These are phyloP conservation scores for Tetrapisispora namnaoensis DNA, from an alignment of 805 yeast genomes.

Conservation along the genomic window DNA sequence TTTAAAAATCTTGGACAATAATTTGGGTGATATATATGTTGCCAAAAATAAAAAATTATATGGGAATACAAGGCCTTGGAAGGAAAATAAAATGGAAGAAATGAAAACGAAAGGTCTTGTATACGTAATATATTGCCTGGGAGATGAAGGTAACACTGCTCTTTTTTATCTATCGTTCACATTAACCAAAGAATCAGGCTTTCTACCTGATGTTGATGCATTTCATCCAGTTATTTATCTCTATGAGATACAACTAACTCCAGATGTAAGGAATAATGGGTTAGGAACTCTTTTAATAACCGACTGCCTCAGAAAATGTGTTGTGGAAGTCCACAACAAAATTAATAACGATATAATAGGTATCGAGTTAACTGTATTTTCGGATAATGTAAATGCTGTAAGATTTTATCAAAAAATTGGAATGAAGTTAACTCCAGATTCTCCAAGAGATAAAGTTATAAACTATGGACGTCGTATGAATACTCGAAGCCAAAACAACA, in stretches of 20 bases:
- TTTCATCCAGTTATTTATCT: conserved; percentile 17
- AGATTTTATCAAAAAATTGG: conserved; percentile 15
- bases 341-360: conserved; percentile 8
- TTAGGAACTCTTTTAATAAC: conserved; percentile 15
- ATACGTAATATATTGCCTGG: conserved; percentile 18
- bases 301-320: not conserved
- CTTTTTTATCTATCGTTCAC: conserved; percentile 20
- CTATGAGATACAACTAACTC: conserved; percentile 24
- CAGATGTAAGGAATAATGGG: conserved; percentile 10
- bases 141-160: conserved; percentile 1
- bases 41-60: conserved; percentile 12
- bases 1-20: conserved; percentile 13
- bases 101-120: conserved; percentile 21
- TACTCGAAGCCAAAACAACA: conserved; percentile 2
- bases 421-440: conserved; percentile 15
- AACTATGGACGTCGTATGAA: conserved; percentile 3
- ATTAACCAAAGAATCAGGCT: conserved; percentile 19
- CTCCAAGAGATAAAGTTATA: conserved; percentile 13
- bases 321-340: not conserved
- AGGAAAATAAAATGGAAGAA: conserved; percentile 19
- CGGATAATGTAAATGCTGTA: conserved; percentile 19
- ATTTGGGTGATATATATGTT: conserved; percentile 19
- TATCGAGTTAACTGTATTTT: conserved; percentile 23
- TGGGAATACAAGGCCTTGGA: conserved; percentile 18
- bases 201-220: conserved; percentile 4